Conservation (phyloP, 208 protist species). For the Leishmania guyanensis region DNA sequence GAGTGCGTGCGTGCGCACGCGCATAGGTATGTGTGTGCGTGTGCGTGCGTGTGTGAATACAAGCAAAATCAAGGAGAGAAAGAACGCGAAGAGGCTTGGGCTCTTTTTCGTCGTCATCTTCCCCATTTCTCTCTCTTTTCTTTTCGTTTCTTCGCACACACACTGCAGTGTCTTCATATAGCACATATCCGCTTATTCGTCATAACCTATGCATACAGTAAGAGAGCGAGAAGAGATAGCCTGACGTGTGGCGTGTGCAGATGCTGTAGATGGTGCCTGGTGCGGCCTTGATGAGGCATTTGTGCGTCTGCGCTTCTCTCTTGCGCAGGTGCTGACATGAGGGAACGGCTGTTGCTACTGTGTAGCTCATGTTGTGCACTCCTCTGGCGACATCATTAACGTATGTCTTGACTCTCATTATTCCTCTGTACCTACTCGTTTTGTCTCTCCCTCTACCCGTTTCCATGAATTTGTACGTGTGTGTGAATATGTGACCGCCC, state of each 20-base stretch:
- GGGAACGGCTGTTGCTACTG: background rate
- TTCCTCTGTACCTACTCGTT: background rate
- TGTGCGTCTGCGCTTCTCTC: background rate
- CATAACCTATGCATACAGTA: background rate
- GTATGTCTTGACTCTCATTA: background rate
- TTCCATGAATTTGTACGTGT: background rate
- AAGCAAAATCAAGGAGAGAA: background rate
- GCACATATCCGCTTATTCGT: background rate
- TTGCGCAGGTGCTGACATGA: background rate
- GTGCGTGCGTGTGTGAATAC: background rate
- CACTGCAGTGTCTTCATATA: background rate
- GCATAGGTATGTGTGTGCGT: background rate
- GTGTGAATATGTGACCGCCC: background rate
- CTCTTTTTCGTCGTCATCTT: background rate
- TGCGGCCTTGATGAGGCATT: background rate
- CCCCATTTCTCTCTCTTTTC: conserved; percentile 4
- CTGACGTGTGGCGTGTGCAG: background rate
- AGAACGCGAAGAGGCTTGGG: background rate
- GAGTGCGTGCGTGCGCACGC: background rate
- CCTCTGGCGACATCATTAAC: background rate
- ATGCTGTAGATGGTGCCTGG: background rate
- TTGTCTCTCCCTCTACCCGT: background rate
- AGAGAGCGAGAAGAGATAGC: background rate
- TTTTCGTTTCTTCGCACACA: background rate
- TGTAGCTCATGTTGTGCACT: background rate